These are phyloP conservation scores for Polyporus tsugae DNA, from an alignment of 1,284 basidiomycete genomes.

Conservation along the genomic window DNA sequence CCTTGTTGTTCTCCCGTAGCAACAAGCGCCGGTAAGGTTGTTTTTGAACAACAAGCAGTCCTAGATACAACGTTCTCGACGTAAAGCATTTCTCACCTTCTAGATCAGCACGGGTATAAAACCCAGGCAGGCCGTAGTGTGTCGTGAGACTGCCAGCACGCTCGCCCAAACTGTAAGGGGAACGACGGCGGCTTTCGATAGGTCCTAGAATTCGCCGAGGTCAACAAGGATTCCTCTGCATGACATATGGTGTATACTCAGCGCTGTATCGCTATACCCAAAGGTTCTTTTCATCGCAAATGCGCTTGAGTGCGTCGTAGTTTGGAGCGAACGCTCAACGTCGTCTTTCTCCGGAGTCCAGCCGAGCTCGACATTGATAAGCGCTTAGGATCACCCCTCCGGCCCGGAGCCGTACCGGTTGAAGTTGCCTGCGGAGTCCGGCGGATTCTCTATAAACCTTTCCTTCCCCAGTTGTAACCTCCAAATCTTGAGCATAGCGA, in stretches of 20 bases:
- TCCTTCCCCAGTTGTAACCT: too few species aligned
- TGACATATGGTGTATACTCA: not conserved
- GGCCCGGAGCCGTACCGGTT: not conserved
- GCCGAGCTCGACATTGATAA: not conserved
- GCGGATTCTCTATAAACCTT: too few species aligned
- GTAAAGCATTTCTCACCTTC: not conserved
- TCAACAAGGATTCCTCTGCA: not conserved
- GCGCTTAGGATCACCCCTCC: not conserved
- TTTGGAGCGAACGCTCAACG: not conserved
- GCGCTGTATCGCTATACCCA: not conserved
- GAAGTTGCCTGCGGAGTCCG: too few species aligned
- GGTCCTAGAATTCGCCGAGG: not conserved
- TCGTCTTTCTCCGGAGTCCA: too few species aligned
- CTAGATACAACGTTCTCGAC: not conserved
- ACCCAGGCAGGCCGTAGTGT: too few species aligned
- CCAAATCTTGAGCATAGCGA: too few species aligned
- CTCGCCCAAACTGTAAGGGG: too few species aligned
- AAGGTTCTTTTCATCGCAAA: too few species aligned
- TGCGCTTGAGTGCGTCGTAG: too few species aligned
- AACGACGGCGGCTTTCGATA: not conserved
- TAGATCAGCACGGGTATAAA: not conserved
- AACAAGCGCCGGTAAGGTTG: not conserved
- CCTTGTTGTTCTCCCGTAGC: conserved; percentile 1
- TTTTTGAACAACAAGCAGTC: not conserved
- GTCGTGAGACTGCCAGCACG: too few species aligned